Base-by-base conservation (phyloP, 1,284 basidiomycete species). In the Trametes versicolor region DNA sequence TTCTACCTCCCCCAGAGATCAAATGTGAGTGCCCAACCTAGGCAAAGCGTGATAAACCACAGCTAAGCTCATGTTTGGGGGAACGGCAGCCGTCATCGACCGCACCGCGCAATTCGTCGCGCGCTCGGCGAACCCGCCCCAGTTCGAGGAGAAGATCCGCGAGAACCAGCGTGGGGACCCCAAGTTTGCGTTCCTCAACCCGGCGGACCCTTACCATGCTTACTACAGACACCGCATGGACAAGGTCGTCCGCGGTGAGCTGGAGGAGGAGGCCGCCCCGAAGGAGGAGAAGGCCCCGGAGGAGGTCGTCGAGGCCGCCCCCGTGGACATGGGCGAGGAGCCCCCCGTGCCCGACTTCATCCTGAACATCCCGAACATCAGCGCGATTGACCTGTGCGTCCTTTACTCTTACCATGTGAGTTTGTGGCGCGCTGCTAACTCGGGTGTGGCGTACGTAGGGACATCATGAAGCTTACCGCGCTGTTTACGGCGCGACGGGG, bases 131-230 rank as follows among this genome's bases (percentile, higher is more conserved):
- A 94, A 97, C 73, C 95, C 96, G 3, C 85, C 88, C 15, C 88
- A 92, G 71, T 96, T 99, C 73, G 97, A 98, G 81, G 94, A 96
- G 77, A 97, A 97, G 83, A 96, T 99, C 77, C 89, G 95, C 72
- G 95, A 97, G 80, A 91, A 92, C 74, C 96, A 97, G 79, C 94
- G 95, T 81, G 87, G 90, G 69, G 96, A 98, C 83, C 94, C 96
- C 69, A 96, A 97, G 80, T 98, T 98, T 84, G 94, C 96, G 62
- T 99, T 99, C 83, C 86, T 99, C 78, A 96, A 96, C 81, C 88
- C 92, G 65, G 89, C 90, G 63, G 97, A 99, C 84, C 95, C 97
- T 72, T 99, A 97, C 82, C 94, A 98, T 89, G 93, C 93, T 68
- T 98, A 99, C 82, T 99, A 99, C 78, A 89, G 92, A 75, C 90